A percentile compares a stretch with the other conserved stretches of the same genome.
Conservation (phyloP, 164 flowering plant species). For the Vitis riparia region DNA sequence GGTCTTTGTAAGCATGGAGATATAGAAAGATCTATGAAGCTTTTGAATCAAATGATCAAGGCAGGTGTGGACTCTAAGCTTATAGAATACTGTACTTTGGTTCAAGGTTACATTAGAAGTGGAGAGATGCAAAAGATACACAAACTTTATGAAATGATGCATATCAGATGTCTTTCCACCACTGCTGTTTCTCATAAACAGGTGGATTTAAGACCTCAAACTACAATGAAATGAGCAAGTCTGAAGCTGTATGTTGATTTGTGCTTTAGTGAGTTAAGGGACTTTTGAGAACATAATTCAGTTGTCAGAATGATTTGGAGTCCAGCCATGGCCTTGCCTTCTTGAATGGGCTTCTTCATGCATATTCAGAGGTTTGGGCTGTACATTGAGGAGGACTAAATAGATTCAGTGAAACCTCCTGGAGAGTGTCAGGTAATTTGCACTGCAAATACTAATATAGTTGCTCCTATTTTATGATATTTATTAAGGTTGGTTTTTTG, state of each 20-base stretch:
- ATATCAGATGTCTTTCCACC: not conserved
- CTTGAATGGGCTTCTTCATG: too few relatives aligned
- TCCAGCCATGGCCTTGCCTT: not conserved
- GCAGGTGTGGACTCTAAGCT: slow-evolving; percentile 23
- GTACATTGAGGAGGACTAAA: not conserved
- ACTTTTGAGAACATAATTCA: not conserved
- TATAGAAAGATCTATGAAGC: slow-evolving; percentile 28
- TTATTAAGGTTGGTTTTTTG: not conserved
- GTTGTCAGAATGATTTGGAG: not conserved
- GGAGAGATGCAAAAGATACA: slow-evolving; percentile 6
- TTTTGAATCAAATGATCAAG: slow-evolving; percentile 46
- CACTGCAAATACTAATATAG: not conserved
- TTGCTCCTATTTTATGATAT: not conserved
- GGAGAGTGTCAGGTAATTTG: slow-evolving; percentile 2
- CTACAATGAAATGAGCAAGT: slow-evolving; percentile 4
- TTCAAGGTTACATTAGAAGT: slow-evolving; percentile 6
- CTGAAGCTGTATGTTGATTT: slow-evolving; percentile 30
- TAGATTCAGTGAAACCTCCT: not conserved
- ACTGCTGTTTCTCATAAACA: not conserved
- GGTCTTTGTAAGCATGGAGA: slow-evolving; percentile 47
- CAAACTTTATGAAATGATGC: slow-evolving; percentile 2
- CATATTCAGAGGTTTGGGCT: not conserved
- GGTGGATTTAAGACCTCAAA: not conserved
- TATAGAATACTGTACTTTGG: slow-evolving; percentile 20
- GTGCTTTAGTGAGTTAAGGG: not conserved